Evolutionary conservation across 1,139 yeast species (phyloP), one percentile per base, ranked within the genome.

Genomic region (Lodderomyces pseudojiufengensis): DNA sequence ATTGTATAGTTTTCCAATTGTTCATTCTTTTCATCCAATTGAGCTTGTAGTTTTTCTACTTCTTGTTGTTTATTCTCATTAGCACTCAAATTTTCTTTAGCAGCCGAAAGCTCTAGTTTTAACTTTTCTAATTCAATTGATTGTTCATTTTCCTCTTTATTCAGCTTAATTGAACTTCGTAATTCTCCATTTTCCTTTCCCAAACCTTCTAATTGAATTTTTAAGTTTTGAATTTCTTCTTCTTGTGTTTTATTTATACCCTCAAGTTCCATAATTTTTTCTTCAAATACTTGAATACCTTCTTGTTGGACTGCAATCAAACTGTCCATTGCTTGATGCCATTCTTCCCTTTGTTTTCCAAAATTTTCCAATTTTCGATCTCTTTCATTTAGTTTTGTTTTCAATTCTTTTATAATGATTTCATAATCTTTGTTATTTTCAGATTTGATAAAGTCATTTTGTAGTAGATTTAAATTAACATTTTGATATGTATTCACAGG

Each of bases 251-350:
- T 35, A 27, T 38, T 38, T 18, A 40, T 44, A 3, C 39, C 12
- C 20, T 41, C 46, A 24, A 48, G 42, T 11, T 42, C 43, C n/a
- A 35, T 28, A 8, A 45, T 33, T 27, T 42, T 43, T 8, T 42
- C 35, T 36, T 54, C 57, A 38, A 52, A 46, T 8, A 54, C 58
- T 23, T 47, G 45, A 22, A 59, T 49, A 32, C 44, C 46, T 36
- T 69, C 73, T 38, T 65, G 72, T 40, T 69, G 72, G 5, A 70
- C 61, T 26, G 55, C 52, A 14, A 64, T 76, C 54, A 79, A 63
- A 27, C 76, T 59, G 42, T 75, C 80, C 38, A 79, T 66, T 25
- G 78, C 78, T 33, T 69, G 74, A 36, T 80, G 55, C 63, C 82
- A 65, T 46, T 79, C 83, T 37, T 71, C 73, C 28, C 82, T 58